phyloP scores from a whole-genome alignment of 495 filamentous ascomycete genomes.

The Xylaria telfairii region DNA sequence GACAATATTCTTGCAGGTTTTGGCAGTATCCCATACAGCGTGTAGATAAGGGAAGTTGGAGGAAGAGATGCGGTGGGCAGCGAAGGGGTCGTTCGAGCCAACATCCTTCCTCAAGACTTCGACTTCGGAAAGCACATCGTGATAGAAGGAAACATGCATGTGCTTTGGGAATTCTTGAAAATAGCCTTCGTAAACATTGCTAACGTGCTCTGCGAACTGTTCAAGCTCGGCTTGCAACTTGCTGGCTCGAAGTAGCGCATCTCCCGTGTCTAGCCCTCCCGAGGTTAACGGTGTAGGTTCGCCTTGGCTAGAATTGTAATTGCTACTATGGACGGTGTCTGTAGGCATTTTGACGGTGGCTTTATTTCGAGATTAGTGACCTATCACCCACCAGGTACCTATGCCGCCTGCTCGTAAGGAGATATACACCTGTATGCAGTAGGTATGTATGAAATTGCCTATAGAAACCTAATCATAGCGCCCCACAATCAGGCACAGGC shows the following conservation, averaged over 20 bases:
- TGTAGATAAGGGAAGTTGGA: slow-evolving; percentile 37
- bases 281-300: slow-evolving; percentile 9
- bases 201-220: slow-evolving; percentile 33
- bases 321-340: neutral
- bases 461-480: neutral
- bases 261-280: slow-evolving; percentile 13
- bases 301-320: neutral
- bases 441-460: neutral
- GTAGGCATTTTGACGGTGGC: neutral
- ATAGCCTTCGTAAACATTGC: slow-evolving; percentile 32
- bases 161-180: slow-evolving; percentile 36
- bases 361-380: no score
- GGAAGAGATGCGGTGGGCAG: slow-evolving; percentile 31
- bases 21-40: slow-evolving; percentile 38
- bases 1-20: slow-evolving; percentile 35
- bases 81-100: slow-evolving; percentile 27
- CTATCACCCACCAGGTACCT: neutral
- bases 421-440: neutral
- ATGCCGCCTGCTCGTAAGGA: no score
- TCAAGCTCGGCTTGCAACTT: slow-evolving; percentile 37
- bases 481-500: slow-evolving; percentile 7
- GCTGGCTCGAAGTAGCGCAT: slow-evolving; percentile 23
- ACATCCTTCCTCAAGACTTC: slow-evolving; percentile 30
- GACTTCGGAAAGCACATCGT: slow-evolving; percentile 33
- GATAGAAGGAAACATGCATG: slow-evolving; percentile 33